These are phyloP conservation scores for Phialophora expanda DNA, from an alignment of 2,329 filamentous ascomycete genomes.

Conservation along the genomic window DNA sequence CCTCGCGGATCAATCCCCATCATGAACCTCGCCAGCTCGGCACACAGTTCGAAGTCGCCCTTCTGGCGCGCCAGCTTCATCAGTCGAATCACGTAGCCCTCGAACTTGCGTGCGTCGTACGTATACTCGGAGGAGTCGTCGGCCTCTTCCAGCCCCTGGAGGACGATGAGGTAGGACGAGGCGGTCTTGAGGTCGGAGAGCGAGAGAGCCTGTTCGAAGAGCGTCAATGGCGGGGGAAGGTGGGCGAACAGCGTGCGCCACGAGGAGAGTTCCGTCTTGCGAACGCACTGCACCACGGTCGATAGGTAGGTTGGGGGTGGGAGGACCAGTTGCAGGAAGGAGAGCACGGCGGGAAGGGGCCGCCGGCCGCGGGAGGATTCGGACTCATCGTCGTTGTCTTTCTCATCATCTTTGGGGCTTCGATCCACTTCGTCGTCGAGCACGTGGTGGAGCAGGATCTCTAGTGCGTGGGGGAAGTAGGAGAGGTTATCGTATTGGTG, in stretches of 20 bases:
- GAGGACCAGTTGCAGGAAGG: conserved; percentile 71
- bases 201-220: conserved; percentile 90
- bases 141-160: conserved; percentile 75
- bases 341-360: conserved; percentile 60
- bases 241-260: conserved; percentile 95
- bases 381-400: conserved; percentile 25
- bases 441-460: conserved; percentile 89
- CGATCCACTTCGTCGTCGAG: conserved; percentile 89
- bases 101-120: conserved; percentile 38
- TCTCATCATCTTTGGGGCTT: conserved; percentile 42
- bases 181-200: conserved; percentile 90
- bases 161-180: conserved; percentile 90
- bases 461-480: conserved; percentile 91
- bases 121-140: conserved; percentile 42
- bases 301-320: conserved; percentile 78
- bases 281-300: conserved; percentile 93
- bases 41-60: conserved; percentile 93
- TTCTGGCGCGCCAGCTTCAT: conserved; percentile 80
- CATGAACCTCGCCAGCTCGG: conserved; percentile 91
- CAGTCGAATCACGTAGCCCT: conserved; percentile 71
- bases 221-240: conserved; percentile 83
- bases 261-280: conserved; percentile 92
- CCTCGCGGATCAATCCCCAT: conserved; percentile 90
- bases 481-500: conserved; percentile 84
- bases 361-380: conserved; percentile 25